These are phyloP conservation scores for Phytopythium boreale DNA, from an alignment of 352 stramenopile species.

Conservation along the genomic window DNA sequence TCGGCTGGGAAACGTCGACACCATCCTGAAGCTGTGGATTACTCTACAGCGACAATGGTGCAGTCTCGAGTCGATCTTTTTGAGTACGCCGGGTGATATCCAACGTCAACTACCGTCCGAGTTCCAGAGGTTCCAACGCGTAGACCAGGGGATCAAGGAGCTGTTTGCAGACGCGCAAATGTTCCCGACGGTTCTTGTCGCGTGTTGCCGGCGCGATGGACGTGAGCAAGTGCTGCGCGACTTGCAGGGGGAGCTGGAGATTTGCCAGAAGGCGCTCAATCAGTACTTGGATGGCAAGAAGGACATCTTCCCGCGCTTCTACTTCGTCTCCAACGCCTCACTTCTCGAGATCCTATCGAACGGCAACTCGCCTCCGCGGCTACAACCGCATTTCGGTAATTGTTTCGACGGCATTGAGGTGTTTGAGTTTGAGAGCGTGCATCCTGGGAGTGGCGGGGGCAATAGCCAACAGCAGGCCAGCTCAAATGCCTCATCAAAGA, in stretches of 20 bases:
- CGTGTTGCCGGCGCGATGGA: conserved; percentile 72
- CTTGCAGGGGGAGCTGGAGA: conserved; percentile 88
- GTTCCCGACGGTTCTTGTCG: conserved; percentile 66
- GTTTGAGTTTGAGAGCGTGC: conserved; percentile 63
- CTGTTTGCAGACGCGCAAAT: conserved; percentile 60
- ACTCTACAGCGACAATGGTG: conserved; percentile 90
- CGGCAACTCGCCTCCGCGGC: conserved; percentile 82
- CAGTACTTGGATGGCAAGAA: conserved; percentile 97
- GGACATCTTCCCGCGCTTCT: conserved; percentile 95
- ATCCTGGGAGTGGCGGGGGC: conserved; percentile 10
- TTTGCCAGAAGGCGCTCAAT: conserved; percentile 95
- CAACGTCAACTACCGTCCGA: conserved; percentile 90
- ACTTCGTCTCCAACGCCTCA: conserved; percentile 95
- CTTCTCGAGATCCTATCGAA: conserved; percentile 95
- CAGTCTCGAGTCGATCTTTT: conserved; percentile 94
- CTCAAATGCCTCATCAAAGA: not conserved
- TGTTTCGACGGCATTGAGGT: conserved; percentile 89
- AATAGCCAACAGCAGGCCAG: not conserved
- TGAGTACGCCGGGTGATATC: conserved; percentile 90
- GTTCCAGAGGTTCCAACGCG: conserved; percentile 85
- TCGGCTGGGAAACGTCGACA: conserved; percentile 90
- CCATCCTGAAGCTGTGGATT: conserved; percentile 93
- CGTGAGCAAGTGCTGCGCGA: conserved; percentile 78
- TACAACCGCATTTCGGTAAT: conserved; percentile 89
- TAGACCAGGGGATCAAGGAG: conserved; percentile 87